Evolutionary conservation across 371 early-diverging fungal species (phyloP).

Genomic region (Saksenaea vasiformis): DNA sequence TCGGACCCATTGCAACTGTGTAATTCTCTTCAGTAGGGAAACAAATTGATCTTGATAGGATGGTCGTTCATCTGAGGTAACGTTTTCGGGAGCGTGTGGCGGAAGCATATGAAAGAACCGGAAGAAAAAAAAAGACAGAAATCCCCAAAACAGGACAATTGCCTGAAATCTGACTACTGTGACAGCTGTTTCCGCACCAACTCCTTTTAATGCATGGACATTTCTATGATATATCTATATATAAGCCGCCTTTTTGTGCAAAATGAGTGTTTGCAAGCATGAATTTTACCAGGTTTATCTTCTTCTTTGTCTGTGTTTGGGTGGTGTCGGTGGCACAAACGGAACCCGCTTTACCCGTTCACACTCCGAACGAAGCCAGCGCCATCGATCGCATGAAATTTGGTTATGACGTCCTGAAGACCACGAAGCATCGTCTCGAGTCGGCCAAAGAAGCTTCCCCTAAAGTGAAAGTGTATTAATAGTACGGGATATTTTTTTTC

Average conservation of each 20-base stretch:
- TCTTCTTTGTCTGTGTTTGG: background rate
- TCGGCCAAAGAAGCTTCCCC: slow-evolving; percentile 11
- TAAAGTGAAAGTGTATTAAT: slow-evolving; percentile 4
- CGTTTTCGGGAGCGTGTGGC: background rate
- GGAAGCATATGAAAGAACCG: background rate
- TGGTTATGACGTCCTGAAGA: slow-evolving; percentile 14
- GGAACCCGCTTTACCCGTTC: background rate
- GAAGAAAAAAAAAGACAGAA: slow-evolving; percentile 6
- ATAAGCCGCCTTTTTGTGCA: too few species aligned
- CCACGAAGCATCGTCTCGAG: slow-evolving; percentile 10
- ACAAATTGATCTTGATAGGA: slow-evolving; percentile 26
- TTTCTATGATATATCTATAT: background rate
- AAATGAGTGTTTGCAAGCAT: too few species aligned
- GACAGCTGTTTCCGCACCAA: too few species aligned
- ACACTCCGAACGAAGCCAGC: background rate
- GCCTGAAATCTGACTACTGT: background rate
- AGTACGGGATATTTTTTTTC: too few species aligned
- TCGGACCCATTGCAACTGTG: slow-evolving; percentile 46
- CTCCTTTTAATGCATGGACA: background rate
- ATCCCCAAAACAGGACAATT: background rate
- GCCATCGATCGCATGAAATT: slow-evolving; percentile 5
- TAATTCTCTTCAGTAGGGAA: slow-evolving; percentile 33
- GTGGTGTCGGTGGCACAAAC: background rate
- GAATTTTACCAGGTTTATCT: background rate
- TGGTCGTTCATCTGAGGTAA: background rate